These are phyloP conservation scores for Stagonosporopsis rhizophila DNA, from an alignment of 2,329 filamentous ascomycete species.

Conservation along the genomic window DNA sequence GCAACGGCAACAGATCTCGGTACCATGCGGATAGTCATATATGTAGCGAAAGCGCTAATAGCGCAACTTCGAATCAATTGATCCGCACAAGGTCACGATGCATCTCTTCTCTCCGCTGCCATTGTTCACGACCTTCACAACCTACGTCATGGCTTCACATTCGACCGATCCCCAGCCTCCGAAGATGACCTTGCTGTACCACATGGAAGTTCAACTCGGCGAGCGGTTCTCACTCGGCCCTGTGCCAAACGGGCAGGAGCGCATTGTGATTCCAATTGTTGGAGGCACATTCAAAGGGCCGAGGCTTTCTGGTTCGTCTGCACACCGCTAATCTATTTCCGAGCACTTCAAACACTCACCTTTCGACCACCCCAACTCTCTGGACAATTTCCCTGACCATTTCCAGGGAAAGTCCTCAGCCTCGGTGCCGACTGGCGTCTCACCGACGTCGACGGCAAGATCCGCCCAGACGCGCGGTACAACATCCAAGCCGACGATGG, in stretches of 20 bases:
- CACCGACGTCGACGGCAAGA: constrained; percentile 30
- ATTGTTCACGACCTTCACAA: constrained; percentile 8
- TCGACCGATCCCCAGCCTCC: constrained; percentile 25
- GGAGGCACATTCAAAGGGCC: constrained; percentile 43
- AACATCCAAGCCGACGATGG: constrained; percentile 48
- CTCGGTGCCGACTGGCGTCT: constrained; percentile 51
- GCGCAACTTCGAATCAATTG: neutral
- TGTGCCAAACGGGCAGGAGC: constrained; percentile 30
- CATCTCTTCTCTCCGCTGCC: constrained; percentile 15
- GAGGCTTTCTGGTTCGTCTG: constrained; percentile 25
- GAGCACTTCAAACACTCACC: neutral
- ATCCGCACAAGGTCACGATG: constrained; percentile 14
- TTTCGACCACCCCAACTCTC: neutral
- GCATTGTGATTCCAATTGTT: constrained; percentile 39
- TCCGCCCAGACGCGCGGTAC: constrained; percentile 48
- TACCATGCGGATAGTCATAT: constrained; percentile 1
- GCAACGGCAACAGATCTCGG: constrained; percentile 5
- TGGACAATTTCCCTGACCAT: neutral
- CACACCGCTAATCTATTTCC: neutral
- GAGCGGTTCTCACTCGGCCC: constrained; percentile 30
- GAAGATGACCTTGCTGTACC: constrained; percentile 32
- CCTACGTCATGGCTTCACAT: constrained; percentile 25
- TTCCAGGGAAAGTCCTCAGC: constrained; percentile 39
- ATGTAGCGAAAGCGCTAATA: constrained; percentile 4
- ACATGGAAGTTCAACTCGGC: constrained; percentile 31